Evolutionary conservation across 2,329 filamentous ascomycete species (phyloP), one percentile per base, ranked within the genome.

Genomic region (Ascomycota sp.): DNA sequence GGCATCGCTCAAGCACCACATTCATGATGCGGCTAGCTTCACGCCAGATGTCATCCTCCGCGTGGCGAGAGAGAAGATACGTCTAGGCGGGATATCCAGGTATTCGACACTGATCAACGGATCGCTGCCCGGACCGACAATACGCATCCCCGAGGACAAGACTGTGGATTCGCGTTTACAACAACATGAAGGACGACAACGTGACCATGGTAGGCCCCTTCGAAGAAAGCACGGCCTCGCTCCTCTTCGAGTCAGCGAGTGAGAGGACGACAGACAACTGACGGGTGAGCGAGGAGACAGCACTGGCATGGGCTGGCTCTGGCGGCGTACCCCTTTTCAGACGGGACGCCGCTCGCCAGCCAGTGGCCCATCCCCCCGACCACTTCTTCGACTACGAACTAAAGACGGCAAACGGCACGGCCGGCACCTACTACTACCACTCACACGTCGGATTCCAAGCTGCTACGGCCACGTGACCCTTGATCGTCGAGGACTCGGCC

Each of bases 361-460:
- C 71, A 77, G 38, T 78, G 71, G 72, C 69, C 72, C 0, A 75
- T 77, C 23, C 60, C 66, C 58, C 69, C 0, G 47, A 53, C 1
- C 57, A 66, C 34, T 77, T 65, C 48, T 77, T 77, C 44, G 73
- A 77, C 48, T 77, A 77, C 41, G 69, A 77, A 40, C 48, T 77
- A 4, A 56, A 56, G 11, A 60, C 67, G 0, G 46, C 61, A 4
- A 26, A 43, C 2, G 62, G 59, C 5, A 60, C 68, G 31, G 61
- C 66, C 0, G 73, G 72, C 4, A 69, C 69, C 0, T 77, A 75
- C 41, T 75, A 72, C 42, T 77, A 76, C 40, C 72, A 77, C 41
- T 75, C 70, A 0, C 73, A 77, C 35, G 56, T 76, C 11, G 69
- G 60, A 0, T 65, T 75, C 33, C 70, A 77, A 41, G 63, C 35